Evolutionary conservation across 2,329 filamentous ascomycete species (phyloP).

Genomic region (Dendrostoma leiphaemia): DNA sequence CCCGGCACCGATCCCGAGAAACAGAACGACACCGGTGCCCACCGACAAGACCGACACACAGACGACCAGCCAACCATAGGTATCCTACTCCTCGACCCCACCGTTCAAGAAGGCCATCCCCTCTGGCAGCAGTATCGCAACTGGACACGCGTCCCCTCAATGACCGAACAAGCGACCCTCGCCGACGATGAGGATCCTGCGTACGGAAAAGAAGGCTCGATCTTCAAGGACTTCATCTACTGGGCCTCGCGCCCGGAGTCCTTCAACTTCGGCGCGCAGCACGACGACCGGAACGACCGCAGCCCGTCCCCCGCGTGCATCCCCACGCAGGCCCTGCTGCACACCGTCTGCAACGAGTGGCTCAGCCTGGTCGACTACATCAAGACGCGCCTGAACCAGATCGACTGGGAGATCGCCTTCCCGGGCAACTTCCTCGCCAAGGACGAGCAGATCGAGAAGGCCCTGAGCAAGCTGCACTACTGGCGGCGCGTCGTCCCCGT

Average conservation of each 20-base stretch:
- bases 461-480: conserved; percentile 25
- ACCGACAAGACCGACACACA: not conserved
- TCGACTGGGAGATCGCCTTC: conserved; percentile 27
- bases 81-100: conserved; percentile 13
- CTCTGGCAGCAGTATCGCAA: conserved; percentile 28
- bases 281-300: not conserved
- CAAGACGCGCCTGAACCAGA: conserved; percentile 26
- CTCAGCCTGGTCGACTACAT: conserved; percentile 27
- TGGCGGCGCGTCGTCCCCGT: conserved; percentile 26
- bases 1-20: not conserved
- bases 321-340: conserved; percentile 25
- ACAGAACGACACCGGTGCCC: conserved; percentile 10
- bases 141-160: conserved; percentile 15
- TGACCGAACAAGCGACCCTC: not conserved
- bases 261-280: conserved; percentile 5
- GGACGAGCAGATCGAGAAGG: conserved; percentile 21
- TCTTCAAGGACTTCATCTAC: conserved; percentile 27
- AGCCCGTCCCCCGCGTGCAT: conserved; percentile 16
- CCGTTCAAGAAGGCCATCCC: conserved; percentile 8
- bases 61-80: conserved; percentile 15
- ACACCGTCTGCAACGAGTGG: conserved; percentile 27
- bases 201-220: not conserved
- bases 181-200: not conserved
- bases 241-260: conserved; percentile 22
- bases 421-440: conserved; percentile 22